Conservation (phyloP, 148 eudicot species). For the Nepenthes gracilis region DNA sequence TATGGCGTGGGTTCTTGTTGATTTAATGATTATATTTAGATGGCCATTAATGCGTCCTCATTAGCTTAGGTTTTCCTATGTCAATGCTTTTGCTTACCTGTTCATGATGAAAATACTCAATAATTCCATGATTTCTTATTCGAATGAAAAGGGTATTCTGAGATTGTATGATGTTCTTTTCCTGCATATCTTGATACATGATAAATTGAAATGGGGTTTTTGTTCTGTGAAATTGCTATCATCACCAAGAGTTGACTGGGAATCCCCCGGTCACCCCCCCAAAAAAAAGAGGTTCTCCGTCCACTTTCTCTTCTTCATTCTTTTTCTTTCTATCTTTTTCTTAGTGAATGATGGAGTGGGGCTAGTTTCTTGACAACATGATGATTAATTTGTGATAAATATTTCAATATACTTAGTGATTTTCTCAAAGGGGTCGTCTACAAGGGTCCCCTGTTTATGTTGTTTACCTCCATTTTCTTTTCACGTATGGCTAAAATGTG, state of each 20-base stretch:
- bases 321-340: neutral
- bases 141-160: no score
- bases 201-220: no score
- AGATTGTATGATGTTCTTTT: no score
- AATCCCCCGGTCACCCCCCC: no score
- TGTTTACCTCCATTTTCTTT: neutral
- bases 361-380: neutral
- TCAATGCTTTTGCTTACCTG: neutral
- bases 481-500: neutral
- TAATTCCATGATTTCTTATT: no score
- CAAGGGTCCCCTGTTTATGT: neutral
- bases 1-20: slow-evolving; percentile 1
- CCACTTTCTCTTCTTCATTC: no score
- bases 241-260: no score
- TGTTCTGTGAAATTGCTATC: neutral
- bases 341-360: neutral
- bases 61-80: no score
- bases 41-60: neutral
- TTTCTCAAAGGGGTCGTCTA: neutral
- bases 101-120: no score
- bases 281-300: no score
- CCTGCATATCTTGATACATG: no score
- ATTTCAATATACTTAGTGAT: neutral
- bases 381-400: neutral
- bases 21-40: slow-evolving; percentile 5